Evolutionary conservation across 2,329 filamentous ascomycete species (phyloP).

Genomic region (Sporothrix dimorphospora): DNA sequence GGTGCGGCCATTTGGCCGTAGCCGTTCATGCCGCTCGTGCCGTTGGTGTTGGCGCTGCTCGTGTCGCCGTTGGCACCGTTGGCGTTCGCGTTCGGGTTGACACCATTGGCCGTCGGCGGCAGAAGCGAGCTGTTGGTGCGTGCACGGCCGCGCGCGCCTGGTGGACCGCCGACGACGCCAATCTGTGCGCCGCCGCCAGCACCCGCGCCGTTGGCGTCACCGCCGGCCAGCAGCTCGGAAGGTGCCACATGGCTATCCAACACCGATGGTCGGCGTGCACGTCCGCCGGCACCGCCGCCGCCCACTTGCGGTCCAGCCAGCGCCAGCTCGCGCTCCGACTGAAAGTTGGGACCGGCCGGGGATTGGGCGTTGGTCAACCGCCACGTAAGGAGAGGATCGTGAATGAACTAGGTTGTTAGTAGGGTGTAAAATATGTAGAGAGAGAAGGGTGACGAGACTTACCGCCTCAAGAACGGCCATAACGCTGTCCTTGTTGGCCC

Average conservation of each 20-base stretch:
- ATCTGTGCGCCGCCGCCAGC: conserved; percentile 33
- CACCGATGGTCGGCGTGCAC: conserved; percentile 69
- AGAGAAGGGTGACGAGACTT: conserved; percentile 49
- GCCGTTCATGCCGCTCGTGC: conserved; percentile 31
- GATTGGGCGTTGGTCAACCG: conserved; percentile 71
- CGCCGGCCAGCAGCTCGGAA: conserved; percentile 57
- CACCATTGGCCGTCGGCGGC: conserved; percentile 39
- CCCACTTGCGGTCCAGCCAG: conserved; percentile 49
- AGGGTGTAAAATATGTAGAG: not conserved
- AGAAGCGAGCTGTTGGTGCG: conserved; percentile 62
- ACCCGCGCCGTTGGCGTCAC: conserved; percentile 31
- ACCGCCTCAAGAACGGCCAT: conserved; percentile 98
- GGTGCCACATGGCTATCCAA: conserved; percentile 65
- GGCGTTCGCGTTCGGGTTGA: not conserved
- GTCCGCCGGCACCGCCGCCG: conserved; percentile 43
- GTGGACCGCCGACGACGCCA: conserved; percentile 51
- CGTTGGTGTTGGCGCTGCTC: not conserved
- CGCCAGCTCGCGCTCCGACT: conserved; percentile 60
- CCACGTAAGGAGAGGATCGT: conserved; percentile 98
- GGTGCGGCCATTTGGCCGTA: conserved; percentile 34
- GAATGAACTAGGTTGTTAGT: conserved; percentile 73
- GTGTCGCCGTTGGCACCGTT: conserved; percentile 36
- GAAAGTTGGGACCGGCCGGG: conserved; percentile 69
- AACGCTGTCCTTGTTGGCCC: conserved; percentile 96
- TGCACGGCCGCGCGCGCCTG: conserved; percentile 53